Evolutionary conservation across 306 rosid species (phyloP).

Genomic region (Sophora flavescens): DNA sequence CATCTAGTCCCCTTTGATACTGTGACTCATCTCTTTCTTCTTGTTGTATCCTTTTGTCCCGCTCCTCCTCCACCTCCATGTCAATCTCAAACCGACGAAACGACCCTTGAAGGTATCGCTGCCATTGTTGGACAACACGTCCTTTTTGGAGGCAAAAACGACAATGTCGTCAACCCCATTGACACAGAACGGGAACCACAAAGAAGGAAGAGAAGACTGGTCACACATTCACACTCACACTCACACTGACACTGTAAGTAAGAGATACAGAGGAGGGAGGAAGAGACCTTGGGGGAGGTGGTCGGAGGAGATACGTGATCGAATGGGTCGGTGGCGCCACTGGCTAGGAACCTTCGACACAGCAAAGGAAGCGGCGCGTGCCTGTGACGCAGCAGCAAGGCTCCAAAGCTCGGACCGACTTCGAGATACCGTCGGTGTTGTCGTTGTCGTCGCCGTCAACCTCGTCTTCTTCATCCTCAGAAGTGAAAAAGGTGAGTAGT

Average conservation of each 20-base stretch:
- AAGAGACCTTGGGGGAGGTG: constrained; percentile 96
- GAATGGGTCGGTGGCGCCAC: constrained; percentile 84
- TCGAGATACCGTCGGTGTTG: no score
- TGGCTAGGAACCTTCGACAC: constrained; percentile 94
- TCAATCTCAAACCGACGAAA: no score
- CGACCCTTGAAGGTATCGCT: constrained; percentile 78
- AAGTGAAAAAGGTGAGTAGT: no score
- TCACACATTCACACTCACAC: no score
- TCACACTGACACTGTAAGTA: no score
- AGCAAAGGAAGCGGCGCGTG: constrained; percentile 95
- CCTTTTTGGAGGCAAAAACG: no score
- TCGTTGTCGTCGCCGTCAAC: constrained; percentile 38
- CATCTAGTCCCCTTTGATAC: no score
- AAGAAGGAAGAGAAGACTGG: background rate
- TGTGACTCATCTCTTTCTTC: no score
- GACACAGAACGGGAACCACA: background rate
- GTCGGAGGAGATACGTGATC: constrained; percentile 92
- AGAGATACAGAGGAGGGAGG: constrained; percentile 80
- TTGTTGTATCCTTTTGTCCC: no score
- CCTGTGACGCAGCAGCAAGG: constrained; percentile 93
- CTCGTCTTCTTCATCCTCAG: constrained; percentile 36
- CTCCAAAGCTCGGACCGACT: constrained; percentile 79
- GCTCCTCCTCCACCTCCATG: no score
- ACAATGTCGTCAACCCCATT: no score
- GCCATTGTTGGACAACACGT: constrained; percentile 79